phyloP scores from a whole-genome alignment of 2,329 filamentous ascomycete genomes.

The Ophiocordyceps polyrhachis-furcata region DNA sequence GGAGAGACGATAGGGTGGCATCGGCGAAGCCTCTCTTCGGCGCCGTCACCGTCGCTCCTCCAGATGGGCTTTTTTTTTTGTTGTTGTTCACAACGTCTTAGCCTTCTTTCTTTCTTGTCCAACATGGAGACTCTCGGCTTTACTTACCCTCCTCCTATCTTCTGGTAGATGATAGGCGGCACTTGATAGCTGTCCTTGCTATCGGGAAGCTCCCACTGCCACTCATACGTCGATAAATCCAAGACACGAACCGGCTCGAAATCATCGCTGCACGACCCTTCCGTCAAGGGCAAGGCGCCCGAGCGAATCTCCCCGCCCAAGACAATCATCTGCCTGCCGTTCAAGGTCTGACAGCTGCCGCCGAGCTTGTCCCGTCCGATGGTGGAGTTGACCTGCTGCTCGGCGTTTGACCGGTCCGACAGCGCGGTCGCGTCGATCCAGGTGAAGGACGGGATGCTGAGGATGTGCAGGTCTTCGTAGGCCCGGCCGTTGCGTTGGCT shows the following conservation, averaged over 20 bases:
- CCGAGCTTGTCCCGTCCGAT: neutral
- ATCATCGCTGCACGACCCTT: neutral
- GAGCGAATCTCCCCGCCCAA: neutral
- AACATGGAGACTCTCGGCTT: too few species aligned
- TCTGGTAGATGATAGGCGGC: neutral
- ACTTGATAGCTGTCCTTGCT: neutral
- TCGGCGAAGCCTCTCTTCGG: neutral
- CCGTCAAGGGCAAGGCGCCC: neutral
- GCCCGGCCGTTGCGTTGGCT: neutral
- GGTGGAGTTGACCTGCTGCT: neutral
- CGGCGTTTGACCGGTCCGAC: neutral
- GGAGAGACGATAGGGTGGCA: neutral
- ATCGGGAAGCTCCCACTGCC: neutral
- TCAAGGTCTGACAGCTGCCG: neutral
- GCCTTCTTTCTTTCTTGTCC: neutral
- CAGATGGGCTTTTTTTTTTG: neutral
- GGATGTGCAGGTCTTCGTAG: neutral
- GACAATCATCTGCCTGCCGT: neutral
- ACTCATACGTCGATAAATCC: neutral
- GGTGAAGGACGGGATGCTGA: neutral
- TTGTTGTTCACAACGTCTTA: too few species aligned
- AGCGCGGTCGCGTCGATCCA: neutral
- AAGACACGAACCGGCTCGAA: neutral
- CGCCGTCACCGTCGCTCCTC: neutral
- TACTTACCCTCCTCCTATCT: neutral